phyloP scores from a whole-genome alignment of 176 grass and related monocot genomes.

The Cenchrus fungigraminus region DNA sequence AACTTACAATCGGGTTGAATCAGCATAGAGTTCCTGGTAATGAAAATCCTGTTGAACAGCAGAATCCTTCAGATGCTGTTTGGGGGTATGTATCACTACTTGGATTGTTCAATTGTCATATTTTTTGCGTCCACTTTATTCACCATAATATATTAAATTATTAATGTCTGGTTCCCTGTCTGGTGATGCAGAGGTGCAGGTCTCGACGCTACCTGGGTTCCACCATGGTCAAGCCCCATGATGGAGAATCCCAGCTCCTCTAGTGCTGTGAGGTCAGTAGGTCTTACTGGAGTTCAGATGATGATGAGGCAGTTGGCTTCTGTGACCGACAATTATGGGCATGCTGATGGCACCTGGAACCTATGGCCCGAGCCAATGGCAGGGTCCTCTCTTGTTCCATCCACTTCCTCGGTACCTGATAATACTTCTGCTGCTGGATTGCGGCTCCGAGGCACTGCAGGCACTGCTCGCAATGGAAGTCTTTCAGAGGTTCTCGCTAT shows the following conservation, averaged over 20 bases:
- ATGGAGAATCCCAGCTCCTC: constrained; percentile 81
- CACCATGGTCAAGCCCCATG: constrained; percentile 69
- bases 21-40: constrained; percentile 64
- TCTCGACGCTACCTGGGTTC: constrained; percentile 78
- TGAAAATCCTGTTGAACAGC: constrained; percentile 65
- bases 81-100: constrained; percentile 71
- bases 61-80: constrained; percentile 70
- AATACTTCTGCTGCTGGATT: constrained; percentile 62
- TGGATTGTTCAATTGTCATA: background rate
- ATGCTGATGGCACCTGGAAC: constrained; percentile 66
- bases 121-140: background rate
- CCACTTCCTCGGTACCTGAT: constrained; percentile 58
- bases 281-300: constrained; percentile 94
- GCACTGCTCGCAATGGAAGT: constrained; percentile 52
- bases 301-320: constrained; percentile 98
- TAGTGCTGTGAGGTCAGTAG: constrained; percentile 65
- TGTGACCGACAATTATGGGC: constrained; percentile 70
- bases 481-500: constrained; percentile 65
- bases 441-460: constrained; percentile 47
- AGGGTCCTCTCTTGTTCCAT: constrained; percentile 52
- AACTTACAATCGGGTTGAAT: constrained; percentile 67
- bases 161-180: constrained; percentile 19
- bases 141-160: constrained; percentile 6
- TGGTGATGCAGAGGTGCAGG: constrained; percentile 63
- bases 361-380: constrained; percentile 58